Evolutionary conservation across 257 asterid species (phyloP).

Genomic region (Penstemon davidsonii): DNA sequence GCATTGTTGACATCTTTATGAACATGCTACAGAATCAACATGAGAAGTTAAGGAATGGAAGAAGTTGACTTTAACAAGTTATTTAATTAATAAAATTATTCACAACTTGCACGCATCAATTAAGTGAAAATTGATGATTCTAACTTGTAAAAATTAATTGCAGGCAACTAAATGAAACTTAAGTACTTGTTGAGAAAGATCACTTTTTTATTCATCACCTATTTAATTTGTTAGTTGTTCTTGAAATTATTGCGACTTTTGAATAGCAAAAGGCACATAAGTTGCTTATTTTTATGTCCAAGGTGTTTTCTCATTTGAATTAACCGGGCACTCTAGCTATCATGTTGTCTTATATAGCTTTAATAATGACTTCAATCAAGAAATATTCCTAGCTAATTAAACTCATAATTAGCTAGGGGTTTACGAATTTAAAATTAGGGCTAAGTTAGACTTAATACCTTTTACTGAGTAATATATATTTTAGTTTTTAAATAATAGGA

Average conservation of each 20-base stretch:
- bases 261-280: not conserved
- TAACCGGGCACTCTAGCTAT: not conserved
- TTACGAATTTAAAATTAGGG: too few species aligned
- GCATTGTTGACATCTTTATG: too few species aligned
- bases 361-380: too few species aligned
- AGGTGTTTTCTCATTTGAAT: constrained; percentile 14
- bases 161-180: not conserved
- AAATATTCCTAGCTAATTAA: too few species aligned
- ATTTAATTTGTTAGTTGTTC: not conserved
- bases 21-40: constrained; percentile 13
- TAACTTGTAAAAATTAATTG: not conserved
- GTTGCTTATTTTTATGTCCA: not conserved
- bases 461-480: too few species aligned
- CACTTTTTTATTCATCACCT: too few species aligned
- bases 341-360: not conserved
- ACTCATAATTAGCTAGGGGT: too few species aligned
- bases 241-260: not conserved
- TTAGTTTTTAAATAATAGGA: too few species aligned
- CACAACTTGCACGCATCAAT: not conserved
- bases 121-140: not conserved
- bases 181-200: too few species aligned
- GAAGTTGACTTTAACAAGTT: constrained; percentile 26
- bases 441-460: too few species aligned
- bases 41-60: not conserved
- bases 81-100: not conserved